phyloP scores from a whole-genome alignment of 495 filamentous ascomycete genomes.

The Penicillium coprophilum region DNA sequence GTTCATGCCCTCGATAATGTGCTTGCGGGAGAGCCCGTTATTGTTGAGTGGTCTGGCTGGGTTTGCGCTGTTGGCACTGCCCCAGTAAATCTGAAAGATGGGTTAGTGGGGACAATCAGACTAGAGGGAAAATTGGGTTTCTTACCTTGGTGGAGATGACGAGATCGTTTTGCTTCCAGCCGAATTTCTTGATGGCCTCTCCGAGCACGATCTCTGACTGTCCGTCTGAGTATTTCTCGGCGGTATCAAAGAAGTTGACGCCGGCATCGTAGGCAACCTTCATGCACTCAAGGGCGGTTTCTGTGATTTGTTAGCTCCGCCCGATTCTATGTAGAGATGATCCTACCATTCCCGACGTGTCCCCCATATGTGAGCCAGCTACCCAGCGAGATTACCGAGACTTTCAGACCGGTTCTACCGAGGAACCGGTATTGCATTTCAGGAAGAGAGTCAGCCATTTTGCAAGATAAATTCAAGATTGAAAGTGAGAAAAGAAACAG shows the following conservation, averaged over 20 bases:
- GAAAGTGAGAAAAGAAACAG: too few species aligned
- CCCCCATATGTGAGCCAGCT: constrained; percentile 80
- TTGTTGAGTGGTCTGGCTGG: constrained; percentile 69
- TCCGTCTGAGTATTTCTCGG: constrained; percentile 53
- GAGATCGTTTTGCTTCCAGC: constrained; percentile 74
- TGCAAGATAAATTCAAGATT: not conserved
- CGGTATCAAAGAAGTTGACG: constrained; percentile 70
- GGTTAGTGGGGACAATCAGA: not conserved
- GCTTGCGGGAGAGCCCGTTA: constrained; percentile 76
- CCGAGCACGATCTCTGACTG: constrained; percentile 76
- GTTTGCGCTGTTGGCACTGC: constrained; percentile 55
- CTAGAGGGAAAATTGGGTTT: not conserved
- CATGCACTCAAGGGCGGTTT: constrained; percentile 65
- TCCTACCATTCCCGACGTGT: constrained; percentile 64
- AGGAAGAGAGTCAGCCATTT: constrained; percentile 42
- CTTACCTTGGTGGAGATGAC: constrained; percentile 81
- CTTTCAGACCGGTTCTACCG: constrained; percentile 71
- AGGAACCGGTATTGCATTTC: constrained; percentile 76
- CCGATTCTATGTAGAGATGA: not conserved
- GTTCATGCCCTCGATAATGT: constrained; percentile 71
- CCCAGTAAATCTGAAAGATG: constrained; percentile 62
- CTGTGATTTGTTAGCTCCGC: constrained; percentile 32
- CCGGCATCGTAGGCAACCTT: constrained; percentile 74
- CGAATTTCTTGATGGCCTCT: constrained; percentile 57
- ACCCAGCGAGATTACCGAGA: constrained; percentile 71